These are phyloP conservation scores for Schizochytrium sp. DNA, from an alignment of 108 stramenopile genomes.

Conservation along the genomic window DNA sequence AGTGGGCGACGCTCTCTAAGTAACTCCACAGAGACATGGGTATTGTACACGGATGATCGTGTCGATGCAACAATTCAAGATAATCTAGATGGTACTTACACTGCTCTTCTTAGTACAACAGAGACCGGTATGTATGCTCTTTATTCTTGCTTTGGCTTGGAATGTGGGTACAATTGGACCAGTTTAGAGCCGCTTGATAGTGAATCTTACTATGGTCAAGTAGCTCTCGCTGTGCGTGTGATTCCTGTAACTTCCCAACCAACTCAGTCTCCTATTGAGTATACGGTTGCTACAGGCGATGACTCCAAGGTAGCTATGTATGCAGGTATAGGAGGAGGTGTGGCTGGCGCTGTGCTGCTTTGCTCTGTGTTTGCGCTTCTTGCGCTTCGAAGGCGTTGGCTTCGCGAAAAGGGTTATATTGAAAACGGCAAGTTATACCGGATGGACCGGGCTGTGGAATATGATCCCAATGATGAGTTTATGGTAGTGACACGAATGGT, in stretches of 20 bases:
- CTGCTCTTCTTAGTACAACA: neutral
- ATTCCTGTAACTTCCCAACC: neutral
- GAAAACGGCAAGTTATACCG: slow-evolving; percentile 33
- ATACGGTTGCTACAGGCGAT: neutral
- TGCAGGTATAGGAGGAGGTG: neutral
- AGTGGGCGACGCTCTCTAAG: neutral
- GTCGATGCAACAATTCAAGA: slow-evolving; percentile 43
- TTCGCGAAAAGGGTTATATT: neutral
- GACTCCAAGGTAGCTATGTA: neutral
- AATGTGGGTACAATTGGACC: slow-evolving; percentile 37
- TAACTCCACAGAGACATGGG: neutral
- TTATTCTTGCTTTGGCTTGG: slow-evolving; percentile 51
- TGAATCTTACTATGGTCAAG: slow-evolving; percentile 24
- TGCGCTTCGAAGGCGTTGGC: neutral
- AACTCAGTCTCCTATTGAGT: neutral
- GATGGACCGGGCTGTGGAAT: slow-evolving; percentile 10
- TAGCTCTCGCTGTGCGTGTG: slow-evolving; percentile 28
- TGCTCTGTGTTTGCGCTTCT: neutral
- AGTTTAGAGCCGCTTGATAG: neutral
- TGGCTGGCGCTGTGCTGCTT: neutral
- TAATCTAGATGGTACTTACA: neutral
- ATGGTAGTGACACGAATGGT: slow-evolving; percentile 41
- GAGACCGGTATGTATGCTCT: neutral
- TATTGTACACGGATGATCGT: neutral
- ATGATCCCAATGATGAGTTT: slow-evolving; percentile 26